These are phyloP conservation scores for Penicillium tannophilum DNA, from an alignment of 495 filamentous ascomycete species.

Conservation along the genomic window DNA sequence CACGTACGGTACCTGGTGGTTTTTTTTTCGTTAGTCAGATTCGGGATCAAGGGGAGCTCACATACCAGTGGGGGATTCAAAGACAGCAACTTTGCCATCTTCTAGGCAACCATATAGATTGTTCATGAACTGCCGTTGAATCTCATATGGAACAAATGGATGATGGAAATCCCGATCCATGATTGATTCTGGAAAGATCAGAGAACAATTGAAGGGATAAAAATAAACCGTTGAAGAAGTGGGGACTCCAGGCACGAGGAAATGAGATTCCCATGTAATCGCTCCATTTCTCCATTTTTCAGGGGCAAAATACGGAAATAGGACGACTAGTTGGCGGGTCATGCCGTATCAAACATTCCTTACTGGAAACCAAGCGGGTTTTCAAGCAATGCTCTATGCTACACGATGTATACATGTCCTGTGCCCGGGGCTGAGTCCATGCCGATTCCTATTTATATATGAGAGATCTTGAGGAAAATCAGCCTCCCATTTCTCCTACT, in stretches of 20 bases:
- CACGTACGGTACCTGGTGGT: slow-evolving; percentile 32
- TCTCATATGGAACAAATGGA: slow-evolving; percentile 87
- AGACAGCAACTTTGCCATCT: slow-evolving; percentile 78
- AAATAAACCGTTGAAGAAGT: slow-evolving; percentile 19
- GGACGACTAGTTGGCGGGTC: too few relatives aligned
- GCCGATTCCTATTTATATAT: slow-evolving; percentile 1
- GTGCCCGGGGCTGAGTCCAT: too few relatives aligned
- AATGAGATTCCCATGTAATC: too few relatives aligned
- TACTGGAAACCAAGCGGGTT: too few relatives aligned
- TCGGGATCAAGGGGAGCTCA: slow-evolving; percentile 5
- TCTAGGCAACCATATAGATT: slow-evolving; percentile 82
- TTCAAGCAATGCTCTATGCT: too few relatives aligned
- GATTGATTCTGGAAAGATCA: not conserved
- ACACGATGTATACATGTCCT: too few relatives aligned
- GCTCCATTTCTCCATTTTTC: not conserved
- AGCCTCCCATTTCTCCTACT: too few relatives aligned
- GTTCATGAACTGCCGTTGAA: slow-evolving; percentile 89
- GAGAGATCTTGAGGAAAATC: too few relatives aligned
- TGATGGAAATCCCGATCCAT: slow-evolving; percentile 73
- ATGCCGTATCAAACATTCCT: too few relatives aligned
- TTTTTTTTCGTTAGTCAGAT: slow-evolving; percentile 11
- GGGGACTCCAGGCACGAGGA: not conserved
- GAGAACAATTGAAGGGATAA: slow-evolving; percentile 15
- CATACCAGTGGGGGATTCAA: slow-evolving; percentile 89
- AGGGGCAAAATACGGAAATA: not conserved